Base-by-base conservation (phyloP, 345 rosid genomes). In the Camelina sativa region DNA sequence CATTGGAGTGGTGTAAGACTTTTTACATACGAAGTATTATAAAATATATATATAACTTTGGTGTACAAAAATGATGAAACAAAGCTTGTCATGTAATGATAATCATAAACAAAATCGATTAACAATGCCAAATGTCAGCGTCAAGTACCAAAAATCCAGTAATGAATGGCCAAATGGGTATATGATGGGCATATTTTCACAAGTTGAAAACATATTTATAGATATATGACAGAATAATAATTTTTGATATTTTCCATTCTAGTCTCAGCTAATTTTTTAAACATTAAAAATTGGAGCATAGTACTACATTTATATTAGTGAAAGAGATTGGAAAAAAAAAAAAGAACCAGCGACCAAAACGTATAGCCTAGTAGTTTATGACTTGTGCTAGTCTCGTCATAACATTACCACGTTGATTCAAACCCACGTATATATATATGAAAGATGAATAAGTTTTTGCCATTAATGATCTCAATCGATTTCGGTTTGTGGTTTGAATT, bases 51-150 rank as follows among this genome's bases (percentile, higher is more conserved):
- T 28, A 28, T 28, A 28, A 28, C 30, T 28, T 28, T 28, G 30
- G 5, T 0, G 30, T 28, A 28, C 30, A 28, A 28, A 0, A 3
- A 28, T 28, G 30, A 4, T 34, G 75, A 62, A 41, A 38, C 20
- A 52, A 62, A 62, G 44, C 53, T 71, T 54, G 53, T 7, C 34
- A 15, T 62, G 69, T 53, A 63, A 73, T 43, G 35, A 62, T 72
- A 13, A 63, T 53, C 28, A 63, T 11, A 63, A 52, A 37, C 51
- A 7, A 22, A 11, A 3, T 43, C 8, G 56, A 55, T 54, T 7
- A n/a, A 65, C 51, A 65, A 46, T 65, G 50, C 23, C 11, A 59
- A 58, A 47, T 59, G 75, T 59, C 66, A 59, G 22, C 35, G 47
- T 70, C 66, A 47, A 20, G 65, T 44, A 34, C 65, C 19, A 28